phyloP scores from a whole-genome alignment of 2,329 filamentous ascomycete species.

The Pseudocercospora cruenta region DNA sequence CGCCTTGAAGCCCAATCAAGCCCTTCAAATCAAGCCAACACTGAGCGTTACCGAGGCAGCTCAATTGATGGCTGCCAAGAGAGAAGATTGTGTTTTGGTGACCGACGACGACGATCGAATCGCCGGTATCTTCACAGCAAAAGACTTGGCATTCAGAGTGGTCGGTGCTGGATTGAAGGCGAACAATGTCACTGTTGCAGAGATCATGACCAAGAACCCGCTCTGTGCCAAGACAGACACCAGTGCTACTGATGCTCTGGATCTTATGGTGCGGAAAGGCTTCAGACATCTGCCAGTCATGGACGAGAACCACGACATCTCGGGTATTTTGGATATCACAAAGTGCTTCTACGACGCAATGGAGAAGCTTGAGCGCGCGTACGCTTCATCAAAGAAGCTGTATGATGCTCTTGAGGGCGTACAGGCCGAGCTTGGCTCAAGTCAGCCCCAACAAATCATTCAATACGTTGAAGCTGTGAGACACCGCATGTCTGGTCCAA shows the following conservation, averaged over 20 bases:
- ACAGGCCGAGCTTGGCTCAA: constrained; percentile 92
- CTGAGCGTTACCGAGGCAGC: constrained; percentile 95
- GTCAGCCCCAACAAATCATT: constrained; percentile 97
- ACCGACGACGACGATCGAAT: constrained; percentile 98
- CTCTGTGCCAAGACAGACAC: constrained; percentile 96
- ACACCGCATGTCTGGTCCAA: constrained; percentile 96
- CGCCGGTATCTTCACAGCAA: constrained; percentile 97
- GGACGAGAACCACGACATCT: constrained; percentile 99
- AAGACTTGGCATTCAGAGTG: constrained; percentile 96
- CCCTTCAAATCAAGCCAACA: constrained; percentile 93
- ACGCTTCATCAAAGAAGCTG: constrained; percentile 95
- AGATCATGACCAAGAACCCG: constrained; percentile 99
- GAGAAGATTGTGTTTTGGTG: constrained; percentile 95
- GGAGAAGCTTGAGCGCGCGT: constrained; percentile 98
- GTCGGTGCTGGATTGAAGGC: constrained; percentile 90
- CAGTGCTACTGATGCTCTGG: constrained; percentile 93
- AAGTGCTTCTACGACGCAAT: constrained; percentile 99
- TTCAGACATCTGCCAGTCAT: constrained; percentile 98
- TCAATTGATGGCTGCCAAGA: constrained; percentile 97
- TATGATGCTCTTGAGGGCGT: constrained; percentile 98
- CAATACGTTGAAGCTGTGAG: constrained; percentile 97
- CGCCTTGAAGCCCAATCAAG: constrained; percentile 90
- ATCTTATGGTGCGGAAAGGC: constrained; percentile 97
- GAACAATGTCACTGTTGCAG: constrained; percentile 85
- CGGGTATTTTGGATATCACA: constrained; percentile 95